Evolutionary conservation across 257 asterid species (phyloP), one percentile per base, ranked within the genome.

Genomic region (Rhazya stricta): DNA sequence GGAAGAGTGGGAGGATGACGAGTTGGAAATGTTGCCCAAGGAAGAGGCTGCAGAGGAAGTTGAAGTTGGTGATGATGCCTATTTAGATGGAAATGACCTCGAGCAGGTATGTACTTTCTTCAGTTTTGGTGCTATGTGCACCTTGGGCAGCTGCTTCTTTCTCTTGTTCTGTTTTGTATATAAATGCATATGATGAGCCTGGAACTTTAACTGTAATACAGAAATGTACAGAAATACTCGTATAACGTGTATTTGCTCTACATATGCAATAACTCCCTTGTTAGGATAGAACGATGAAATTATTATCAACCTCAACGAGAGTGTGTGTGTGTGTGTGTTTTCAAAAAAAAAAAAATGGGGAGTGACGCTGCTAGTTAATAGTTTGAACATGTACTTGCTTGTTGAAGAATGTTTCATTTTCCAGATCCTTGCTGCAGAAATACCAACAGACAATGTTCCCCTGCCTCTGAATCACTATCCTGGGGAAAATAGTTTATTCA

Each of bases 1-100:
- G 81, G 96, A 91, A 86, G 98, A 94, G 66, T 94, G 98, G 98
- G 96, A 91, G 81, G 83, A 82, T 4, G 91, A 89, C 54, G 97
- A 83, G 71, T 75, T 83, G 69, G 90, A 82, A 61, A 30, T 79
- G 51, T 53, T 80, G 79, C 89, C 85, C 39, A 85, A 84, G 82
- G 80, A 73, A 67, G 95, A 86, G 83, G 76, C 63, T 80, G 85
- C 88, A 7, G 93, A 85, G 82, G 93, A 81, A 82, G 86, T 84
- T 70, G 93, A 85, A 56, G 84, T 86, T 74, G 82, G 78, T 15
- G 87, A 82, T 80, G 95, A 84, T 85, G 78, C 67, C 73, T 88
- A 74, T 77, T 86, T 88, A 74, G 96, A 89, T 60, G 97, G 92
- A 69, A 76, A 82, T 79, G 90, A 90, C 69, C 91, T 92, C 76